Base-by-base conservation (phyloP, 2,329 filamentous ascomycete species). In the Beauveria asiatica region DNA sequence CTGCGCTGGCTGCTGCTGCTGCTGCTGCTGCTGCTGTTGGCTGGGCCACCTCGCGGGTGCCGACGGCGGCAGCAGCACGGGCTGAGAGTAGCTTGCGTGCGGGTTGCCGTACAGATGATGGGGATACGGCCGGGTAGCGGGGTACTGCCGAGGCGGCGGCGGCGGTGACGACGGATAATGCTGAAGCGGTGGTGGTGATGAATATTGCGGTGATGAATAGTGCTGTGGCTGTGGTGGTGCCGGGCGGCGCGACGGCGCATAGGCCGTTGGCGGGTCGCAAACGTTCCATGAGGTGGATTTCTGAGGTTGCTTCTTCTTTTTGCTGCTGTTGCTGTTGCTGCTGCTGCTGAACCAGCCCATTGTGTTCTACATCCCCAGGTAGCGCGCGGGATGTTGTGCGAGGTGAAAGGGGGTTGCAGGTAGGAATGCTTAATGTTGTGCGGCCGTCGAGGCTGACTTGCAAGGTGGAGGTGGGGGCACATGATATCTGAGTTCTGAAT, bases 181-280 rank as follows among this genome's bases (percentile, higher is more conserved):
- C 42, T 19, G 33, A 21, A 56, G 39, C 23, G 51, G 53, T 5
- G 44, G 23, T 8, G 44, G 23, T 11, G 46, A 11, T 48, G 37
- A 21, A 27, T 57, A 58, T 58, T 48, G 53, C 10, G 44, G 23
- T 11, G 46, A 8, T 48, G 30, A n/a, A 21, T 57, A 59, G 58
- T 67, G 53, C 41, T 50, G 50, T 19, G 13, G 23, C 16, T 30
- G 56, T 21, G 42, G 57, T 17, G 30, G 52, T 37, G 33, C 27
- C 9, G 44, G 46, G 11, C 39, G 41, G 27, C 51, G 49, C 13
- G 57, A 44, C 5, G 25, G 27, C 39, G n/a, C 7, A 42, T 57
- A 51, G 16, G 62, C 45, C 19, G 58, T 62, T 7, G 65, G 65
- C 8, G 62, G 62, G 25, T 60, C 59, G 17, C 44, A 42, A 17